Evolutionary conservation across 768 basidiomycete genomes (phyloP).

Genomic region (Agrocybe pediades): DNA sequence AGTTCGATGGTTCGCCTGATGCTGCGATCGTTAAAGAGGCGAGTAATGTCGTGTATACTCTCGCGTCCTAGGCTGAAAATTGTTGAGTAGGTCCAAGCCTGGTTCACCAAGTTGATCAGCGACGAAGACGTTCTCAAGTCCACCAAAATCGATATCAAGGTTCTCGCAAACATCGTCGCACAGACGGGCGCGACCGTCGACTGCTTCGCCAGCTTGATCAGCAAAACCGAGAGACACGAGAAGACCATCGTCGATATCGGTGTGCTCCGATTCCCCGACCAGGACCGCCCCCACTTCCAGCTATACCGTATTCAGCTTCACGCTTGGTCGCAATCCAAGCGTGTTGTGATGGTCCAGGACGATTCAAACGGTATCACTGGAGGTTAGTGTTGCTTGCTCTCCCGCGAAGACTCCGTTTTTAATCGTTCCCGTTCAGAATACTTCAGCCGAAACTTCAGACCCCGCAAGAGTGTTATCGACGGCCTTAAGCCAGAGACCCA

Average conservation of each 20-base stretch:
- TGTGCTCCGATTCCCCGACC: not conserved
- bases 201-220: not conserved
- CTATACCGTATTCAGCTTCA: not conserved
- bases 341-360: not conserved
- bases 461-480: too few relatives aligned
- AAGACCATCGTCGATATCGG: conserved; percentile 3
- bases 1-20: too few relatives aligned
- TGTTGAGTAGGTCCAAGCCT: not conserved
- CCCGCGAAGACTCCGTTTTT: too few relatives aligned
- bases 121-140: not conserved
- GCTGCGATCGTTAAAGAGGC: too few relatives aligned
- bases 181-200: not conserved
- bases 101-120: not conserved
- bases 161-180: not conserved
- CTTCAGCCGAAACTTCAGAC: too few relatives aligned
- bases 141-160: not conserved
- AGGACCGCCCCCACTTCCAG: not conserved
- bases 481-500: too few relatives aligned
- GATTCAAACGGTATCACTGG: not conserved
- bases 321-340: not conserved
- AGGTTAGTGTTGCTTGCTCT: not conserved
- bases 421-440: too few relatives aligned
- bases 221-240: not conserved
- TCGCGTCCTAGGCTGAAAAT: too few relatives aligned
- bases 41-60: too few relatives aligned